Evolutionary conservation across 2,329 filamentous ascomycete genomes (phyloP), one percentile per base, ranked within the genome.

Genomic region (Nothophaeocryptopus gaeumannii): DNA sequence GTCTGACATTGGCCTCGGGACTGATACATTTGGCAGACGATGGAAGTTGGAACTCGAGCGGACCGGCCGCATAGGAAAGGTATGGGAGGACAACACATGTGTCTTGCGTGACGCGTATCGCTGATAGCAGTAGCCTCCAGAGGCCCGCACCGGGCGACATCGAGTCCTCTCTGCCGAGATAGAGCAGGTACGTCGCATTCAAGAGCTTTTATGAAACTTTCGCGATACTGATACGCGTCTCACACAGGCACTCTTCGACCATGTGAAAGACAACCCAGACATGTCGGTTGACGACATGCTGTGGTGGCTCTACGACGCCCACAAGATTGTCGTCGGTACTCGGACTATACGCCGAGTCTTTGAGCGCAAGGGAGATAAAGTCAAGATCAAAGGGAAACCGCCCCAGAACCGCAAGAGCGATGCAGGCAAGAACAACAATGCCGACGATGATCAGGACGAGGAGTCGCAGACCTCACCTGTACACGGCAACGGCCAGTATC

Each of bases 41-140:
- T 69, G 67, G 67, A 69, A 69, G 56, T 58, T 68, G 38, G 67
- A 69, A 55, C 60, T 68, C 31, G 66, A 68, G 55, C 56, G 64
- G 30, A 68, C 64, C n/a, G 67, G 67, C 38, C 56, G 67, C 47
- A 69, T 69, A 40, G 67, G 67, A 32, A 69, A 69, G 20, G 20
- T 26, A 26, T 53, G 56, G 56, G 41, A n/a, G 51, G 29, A 31
- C 43, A 39, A 9, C 13, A 11, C 7, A 7, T 26, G 20, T 26
- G 7, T 7, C 7, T 26, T 26, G 20, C 20, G 30, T 9, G 14
- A 33, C 20, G 45, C 13, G 14, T 16, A 41, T 8, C 31, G 31
- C 30, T 29, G 30, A 35, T 12, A 20, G 43, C 40, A 58, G 20
- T 7, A 26, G 57, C 67, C 67, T 29, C 66, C 66, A 13, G 67